Percentiles rank a stretch among this genome's conserved stretches.
These are phyloP conservation scores for Aphanomyces astaci DNA, from an alignment of 352 stramenopile genomes.

Conservation along the genomic window DNA sequence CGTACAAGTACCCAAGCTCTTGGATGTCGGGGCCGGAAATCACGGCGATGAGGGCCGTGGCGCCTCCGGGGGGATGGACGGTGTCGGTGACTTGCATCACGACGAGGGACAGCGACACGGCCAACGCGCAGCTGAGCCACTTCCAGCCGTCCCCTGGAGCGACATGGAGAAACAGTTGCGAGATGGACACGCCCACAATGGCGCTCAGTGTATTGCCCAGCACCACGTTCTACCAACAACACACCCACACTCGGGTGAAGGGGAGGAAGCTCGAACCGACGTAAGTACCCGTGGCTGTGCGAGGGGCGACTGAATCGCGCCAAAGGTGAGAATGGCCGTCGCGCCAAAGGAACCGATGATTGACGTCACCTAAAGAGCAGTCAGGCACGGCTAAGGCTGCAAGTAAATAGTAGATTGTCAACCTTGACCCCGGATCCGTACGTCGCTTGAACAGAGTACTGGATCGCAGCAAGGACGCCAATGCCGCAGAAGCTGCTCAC, in stretches of 20 bases:
- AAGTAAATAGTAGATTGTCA: not conserved
- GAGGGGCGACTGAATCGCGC: constrained; percentile 25
- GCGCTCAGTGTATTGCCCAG: constrained; percentile 29
- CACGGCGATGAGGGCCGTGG: constrained; percentile 31
- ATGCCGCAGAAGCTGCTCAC: constrained; percentile 20
- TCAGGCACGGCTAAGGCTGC: not conserved
- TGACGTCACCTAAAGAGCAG: constrained; percentile 18
- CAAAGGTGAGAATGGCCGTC: constrained; percentile 30
- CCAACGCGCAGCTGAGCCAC: constrained; percentile 25
- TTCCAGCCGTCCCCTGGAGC: constrained; percentile 9
- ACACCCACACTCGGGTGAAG: too few relatives aligned
- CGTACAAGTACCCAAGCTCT: constrained; percentile 28
- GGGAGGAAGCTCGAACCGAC: too few relatives aligned
- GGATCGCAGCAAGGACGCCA: constrained; percentile 14
- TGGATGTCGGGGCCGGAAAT: constrained; percentile 23
- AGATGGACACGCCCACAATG: constrained; percentile 27
- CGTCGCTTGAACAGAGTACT: constrained; percentile 3
- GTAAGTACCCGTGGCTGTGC: constrained; percentile 29
- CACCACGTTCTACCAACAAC: constrained; percentile 25
- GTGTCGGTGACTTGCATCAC: constrained; percentile 31
- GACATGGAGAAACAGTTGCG: constrained; percentile 15
- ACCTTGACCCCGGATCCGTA: constrained; percentile 14
- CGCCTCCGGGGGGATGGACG: constrained; percentile 31
- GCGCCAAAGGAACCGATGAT: constrained; percentile 35
- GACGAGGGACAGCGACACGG: constrained; percentile 28